Evolutionary conservation across 164 flowering plant species (phyloP).

Genomic region (Paratinospora sagittata): DNA sequence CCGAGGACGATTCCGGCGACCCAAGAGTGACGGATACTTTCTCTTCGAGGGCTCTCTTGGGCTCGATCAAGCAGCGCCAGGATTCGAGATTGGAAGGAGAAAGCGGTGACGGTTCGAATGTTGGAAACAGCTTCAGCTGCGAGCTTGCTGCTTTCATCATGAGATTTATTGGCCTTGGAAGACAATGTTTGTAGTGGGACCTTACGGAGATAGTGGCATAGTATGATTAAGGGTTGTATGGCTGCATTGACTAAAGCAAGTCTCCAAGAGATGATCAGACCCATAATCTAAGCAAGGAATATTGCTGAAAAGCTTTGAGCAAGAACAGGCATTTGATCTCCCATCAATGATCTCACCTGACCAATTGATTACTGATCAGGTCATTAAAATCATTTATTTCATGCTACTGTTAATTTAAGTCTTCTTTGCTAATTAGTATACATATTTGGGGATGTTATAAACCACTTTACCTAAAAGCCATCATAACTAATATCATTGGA

Average conservation of each 20-base stretch:
- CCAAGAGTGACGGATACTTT: constrained; percentile 20
- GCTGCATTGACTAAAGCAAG: constrained; percentile 74
- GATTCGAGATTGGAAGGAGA: constrained; percentile 24
- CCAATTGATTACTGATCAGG: too few relatives aligned
- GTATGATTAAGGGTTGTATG: constrained; percentile 57
- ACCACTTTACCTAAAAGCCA: too few relatives aligned
- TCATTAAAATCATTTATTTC: too few relatives aligned
- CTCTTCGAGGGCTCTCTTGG: constrained; percentile 21
- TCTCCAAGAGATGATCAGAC: constrained; percentile 69
- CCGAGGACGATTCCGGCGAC: constrained; percentile 21
- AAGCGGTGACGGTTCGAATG: too few relatives aligned
- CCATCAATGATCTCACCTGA: constrained; percentile 78
- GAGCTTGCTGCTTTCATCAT: too few relatives aligned
- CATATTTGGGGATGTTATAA: too few relatives aligned
- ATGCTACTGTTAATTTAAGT: too few relatives aligned
- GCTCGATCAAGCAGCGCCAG: constrained; percentile 17
- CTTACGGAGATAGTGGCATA: background rate
- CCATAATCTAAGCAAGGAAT: constrained; percentile 57
- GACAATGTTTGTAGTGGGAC: constrained; percentile 8
- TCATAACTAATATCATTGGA: too few relatives aligned
- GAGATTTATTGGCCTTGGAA: constrained; percentile 17
- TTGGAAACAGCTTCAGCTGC: too few relatives aligned
- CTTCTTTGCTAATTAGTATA: too few relatives aligned
- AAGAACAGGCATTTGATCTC: constrained; percentile 60
- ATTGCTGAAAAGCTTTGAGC: constrained; percentile 65